Evolutionary conservation across 23 red algal species (phyloP).

Genomic region (Agarophyton chilense): DNA sequence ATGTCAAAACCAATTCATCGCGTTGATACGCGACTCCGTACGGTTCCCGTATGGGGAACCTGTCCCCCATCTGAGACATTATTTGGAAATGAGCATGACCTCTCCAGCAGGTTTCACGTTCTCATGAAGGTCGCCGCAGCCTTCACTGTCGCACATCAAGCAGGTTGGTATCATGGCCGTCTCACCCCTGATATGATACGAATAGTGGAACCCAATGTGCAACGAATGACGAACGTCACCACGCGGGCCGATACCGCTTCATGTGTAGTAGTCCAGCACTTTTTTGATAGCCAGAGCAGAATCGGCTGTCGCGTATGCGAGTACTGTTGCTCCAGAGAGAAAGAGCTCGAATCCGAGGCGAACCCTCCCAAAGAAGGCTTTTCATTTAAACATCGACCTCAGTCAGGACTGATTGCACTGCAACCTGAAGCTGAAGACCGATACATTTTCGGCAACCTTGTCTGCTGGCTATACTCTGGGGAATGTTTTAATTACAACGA

Average conservation of each 20-base stretch:
- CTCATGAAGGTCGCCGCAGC: constrained; percentile 2
- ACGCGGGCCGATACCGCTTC: background rate
- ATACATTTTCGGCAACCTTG: constrained; percentile 29
- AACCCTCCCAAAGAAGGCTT: background rate
- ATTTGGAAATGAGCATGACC: background rate
- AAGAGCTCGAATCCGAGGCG: background rate
- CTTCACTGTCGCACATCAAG: background rate
- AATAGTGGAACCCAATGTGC: background rate
- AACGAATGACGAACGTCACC: background rate
- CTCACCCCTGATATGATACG: constrained; percentile 7
- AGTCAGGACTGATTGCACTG: background rate
- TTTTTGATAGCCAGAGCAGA: background rate
- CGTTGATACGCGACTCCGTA: background rate
- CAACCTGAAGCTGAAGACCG: background rate
- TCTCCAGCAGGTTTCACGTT: background rate
- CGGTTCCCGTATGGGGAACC: background rate
- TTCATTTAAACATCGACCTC: background rate
- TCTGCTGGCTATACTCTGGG: constrained; percentile 24
- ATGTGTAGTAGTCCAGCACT: background rate
- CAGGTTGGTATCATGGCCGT: background rate
- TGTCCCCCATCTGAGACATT: background rate
- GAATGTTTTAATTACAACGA: constrained; percentile 7
- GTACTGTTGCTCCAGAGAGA: background rate
- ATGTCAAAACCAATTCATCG: background rate
- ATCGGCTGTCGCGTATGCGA: background rate